Evolutionary conservation across 2,329 filamentous ascomycete genomes (phyloP), one percentile per base, ranked within the genome.

Genomic region (Apiospora saccharicola): DNA sequence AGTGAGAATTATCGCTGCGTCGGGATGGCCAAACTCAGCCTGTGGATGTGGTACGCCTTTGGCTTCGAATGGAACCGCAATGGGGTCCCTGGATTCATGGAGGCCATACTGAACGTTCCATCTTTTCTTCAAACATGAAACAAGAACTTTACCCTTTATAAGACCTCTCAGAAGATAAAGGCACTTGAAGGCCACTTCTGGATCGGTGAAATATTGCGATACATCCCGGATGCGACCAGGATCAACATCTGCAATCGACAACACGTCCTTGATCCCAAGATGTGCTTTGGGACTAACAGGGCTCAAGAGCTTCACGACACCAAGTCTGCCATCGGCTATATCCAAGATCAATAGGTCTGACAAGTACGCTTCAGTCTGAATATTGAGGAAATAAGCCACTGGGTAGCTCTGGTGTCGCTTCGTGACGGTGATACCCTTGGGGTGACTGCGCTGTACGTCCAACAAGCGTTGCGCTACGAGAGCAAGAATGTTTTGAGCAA

Each of bases 71-170:
- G 92, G 92, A 0, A 94, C 92, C 0, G 92, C 91, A 6, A 93
- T 86, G 0, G 90, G 89, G 10, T 57, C 51, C 1, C 51, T 53
- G 13, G 51, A 61, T 0, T 87, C 24, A 14, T 61, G 69, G 4
- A 91, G 79, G 0, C 90, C 90, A 67, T 91, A 94, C 49, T 89
- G 85, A 0, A 94, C 91, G 64, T 92, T 91, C 90, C 89, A 93
- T 19, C 90, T 82, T 76, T 92, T 93, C 69, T 87, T 86, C 0
- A 93, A 77, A 6, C 85, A 88, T 14, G 90, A 85, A 1, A 88
- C 75, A 0, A 94, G 79, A 4, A 94, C 89, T 0, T 87, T 82
- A 71, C 90, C 85, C 0, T 89, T 84, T 0, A 94, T 78, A 0
- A 94, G 81, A 0, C 92, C 92, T 0, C 92, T 88, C 0, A 94